Evolutionary conservation across 495 filamentous ascomycete genomes (phyloP), one percentile per base, ranked within the genome.

Genomic region (Tuber aestivum): DNA sequence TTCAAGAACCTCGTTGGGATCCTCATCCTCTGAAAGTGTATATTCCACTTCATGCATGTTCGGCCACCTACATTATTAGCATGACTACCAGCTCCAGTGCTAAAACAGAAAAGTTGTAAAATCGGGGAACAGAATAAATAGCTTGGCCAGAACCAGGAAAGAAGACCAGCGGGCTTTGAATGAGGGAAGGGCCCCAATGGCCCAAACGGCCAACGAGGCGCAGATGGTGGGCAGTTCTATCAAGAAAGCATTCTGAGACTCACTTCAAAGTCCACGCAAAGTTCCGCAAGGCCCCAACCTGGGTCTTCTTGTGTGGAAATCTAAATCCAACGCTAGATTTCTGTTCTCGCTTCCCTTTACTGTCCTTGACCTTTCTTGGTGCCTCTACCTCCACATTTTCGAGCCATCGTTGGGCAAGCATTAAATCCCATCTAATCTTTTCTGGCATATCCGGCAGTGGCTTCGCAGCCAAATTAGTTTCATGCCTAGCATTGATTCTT

Each of bases 221-320:
- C 32, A 71, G 48, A 72, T 37, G 48, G 70, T 70, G 74, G 65
- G 75, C 32, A 14, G 23, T 70, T 70, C 41, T 69, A 48, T 61
- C 50, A 78, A 81, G 69, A 69, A 74, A 72, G 74, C 71, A 76
- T 73, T 74, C 32, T 71, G 35, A 56, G 75, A 81, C 82, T 78
- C 73, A 83, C 80, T 91, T 92, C 85, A 93, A 87, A 71, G 87
- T 89, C 78, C 88, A 87, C 20, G 90, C 89, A 77, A 93, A 92
- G 27, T 87, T 86, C 75, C 87, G 87, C 56, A 93, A 85, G 77
- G 89, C 88, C 75, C 88, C 88, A 50, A 90, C 87, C 80, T 93
- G 91, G 41, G 86, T 85, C 74, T 89, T 85, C 83, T 91, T 92
- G 81, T 86, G 88, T 38, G 86, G 86, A 48, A 91, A 86, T 40